Base-by-base conservation (phyloP, 768 basidiomycete species). In the Leccinum uliginosum region DNA sequence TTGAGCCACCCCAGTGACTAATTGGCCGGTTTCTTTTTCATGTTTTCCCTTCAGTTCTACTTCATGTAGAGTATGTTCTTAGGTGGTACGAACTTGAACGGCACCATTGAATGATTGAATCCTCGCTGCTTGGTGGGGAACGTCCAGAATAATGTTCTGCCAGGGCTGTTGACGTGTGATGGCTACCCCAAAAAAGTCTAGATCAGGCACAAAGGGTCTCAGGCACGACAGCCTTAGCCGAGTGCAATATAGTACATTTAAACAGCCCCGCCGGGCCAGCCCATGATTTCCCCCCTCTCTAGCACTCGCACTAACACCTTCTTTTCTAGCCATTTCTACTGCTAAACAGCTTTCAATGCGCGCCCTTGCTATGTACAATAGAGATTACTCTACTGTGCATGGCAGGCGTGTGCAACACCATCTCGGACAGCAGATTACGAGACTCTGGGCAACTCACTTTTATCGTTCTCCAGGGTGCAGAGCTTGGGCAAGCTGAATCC, bases 301-400 rank as follows among this genome's bases (percentile, higher is more conserved):
- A 17, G 7, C 24, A 9, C 46, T 26, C 24, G 12, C 46, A 17
- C 46, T 47, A 17, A 47, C 23, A 45, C 23, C 21, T 11, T 12
- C 14, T 47, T 47, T 17, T 17, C 46, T 27, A n/a, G 24, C 17
- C 46, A 47, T 77, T 68, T 40, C n/a, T 11, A 40, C 35, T 11
- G 40, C 19, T 49, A 38, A 50, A 44, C 50, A 7, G 45, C 43
- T n/a, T 51, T 57, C 56, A 55, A 66, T 67, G 62, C 56, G 45
- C 56, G 60, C 65, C 60, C 67, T 62, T 71, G 69, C 58, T 3
- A 56, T 68, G 60, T 59, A 58, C 61, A 57, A 45, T 59, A 56
- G 63, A 65, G 63, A 32, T 32, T 65, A 19, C 60, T 67, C 59
- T 57, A 45, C 60, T 61, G 66, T 68, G 66, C 30, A 63, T 58